phyloP scores from a whole-genome alignment of 306 rosid species.

The Carpinus fangiana region DNA sequence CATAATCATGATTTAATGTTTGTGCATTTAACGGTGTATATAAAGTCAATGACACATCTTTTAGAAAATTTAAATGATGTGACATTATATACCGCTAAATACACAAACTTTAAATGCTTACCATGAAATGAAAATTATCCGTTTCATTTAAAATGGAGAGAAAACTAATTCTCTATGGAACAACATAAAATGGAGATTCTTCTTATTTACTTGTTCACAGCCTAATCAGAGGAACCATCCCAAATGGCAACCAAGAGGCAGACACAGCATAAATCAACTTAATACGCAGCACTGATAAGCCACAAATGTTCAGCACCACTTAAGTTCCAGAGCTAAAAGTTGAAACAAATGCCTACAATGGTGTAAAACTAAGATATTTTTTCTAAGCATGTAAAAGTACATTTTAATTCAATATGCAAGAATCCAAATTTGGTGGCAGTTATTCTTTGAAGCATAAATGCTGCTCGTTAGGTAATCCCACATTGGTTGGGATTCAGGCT shows the following conservation, averaged over 20 bases:
- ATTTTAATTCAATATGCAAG: not conserved
- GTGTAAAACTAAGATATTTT: too few relatives aligned
- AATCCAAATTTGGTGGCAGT: not conserved
- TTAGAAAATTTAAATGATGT: too few relatives aligned
- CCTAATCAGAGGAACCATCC: not conserved
- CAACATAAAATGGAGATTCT: not conserved
- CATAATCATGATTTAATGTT: too few relatives aligned
- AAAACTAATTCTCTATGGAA: too few relatives aligned
- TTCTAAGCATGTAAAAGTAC: too few relatives aligned
- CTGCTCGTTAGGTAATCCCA: not conserved
- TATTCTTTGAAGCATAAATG: not conserved
- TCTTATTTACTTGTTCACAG: not conserved
- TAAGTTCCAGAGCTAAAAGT: not conserved
- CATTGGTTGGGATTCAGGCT: not conserved
- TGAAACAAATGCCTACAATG: not conserved
- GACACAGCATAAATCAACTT: not conserved
- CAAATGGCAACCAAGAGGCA: not conserved
- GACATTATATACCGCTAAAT: too few relatives aligned
- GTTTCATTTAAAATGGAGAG: too few relatives aligned
- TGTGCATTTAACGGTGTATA: too few relatives aligned
- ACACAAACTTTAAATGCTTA: too few relatives aligned
- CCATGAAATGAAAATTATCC: too few relatives aligned
- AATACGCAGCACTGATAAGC: not conserved
- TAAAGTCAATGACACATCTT: too few relatives aligned
- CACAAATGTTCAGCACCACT: not conserved